phyloP scores from a whole-genome alignment of 176 grass and related monocot genomes.

The Zizania latifolia region DNA sequence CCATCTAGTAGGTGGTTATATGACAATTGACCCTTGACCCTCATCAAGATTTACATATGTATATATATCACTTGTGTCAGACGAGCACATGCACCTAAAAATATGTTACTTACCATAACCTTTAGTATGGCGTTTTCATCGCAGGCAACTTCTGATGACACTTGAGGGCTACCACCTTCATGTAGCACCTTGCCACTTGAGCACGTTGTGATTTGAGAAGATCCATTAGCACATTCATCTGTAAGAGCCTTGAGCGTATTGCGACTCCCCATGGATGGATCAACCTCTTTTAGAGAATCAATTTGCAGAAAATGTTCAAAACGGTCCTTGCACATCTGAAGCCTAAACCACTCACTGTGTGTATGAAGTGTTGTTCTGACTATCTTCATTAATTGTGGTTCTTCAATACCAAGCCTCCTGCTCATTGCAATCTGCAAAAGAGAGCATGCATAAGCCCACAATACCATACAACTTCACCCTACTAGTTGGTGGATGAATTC shows the following conservation, averaged over 20 bases:
- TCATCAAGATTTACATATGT: not conserved
- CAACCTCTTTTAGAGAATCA: constrained; percentile 77
- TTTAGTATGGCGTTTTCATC: constrained; percentile 92
- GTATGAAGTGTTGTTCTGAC: constrained; percentile 75
- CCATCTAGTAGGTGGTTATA: not conserved
- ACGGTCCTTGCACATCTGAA: constrained; percentile 98
- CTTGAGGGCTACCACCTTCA: constrained; percentile 73
- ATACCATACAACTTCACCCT: constrained; percentile 3
- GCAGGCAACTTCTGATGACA: constrained; percentile 54
- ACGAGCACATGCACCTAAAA: not conserved
- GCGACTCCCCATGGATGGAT: constrained; percentile 33
- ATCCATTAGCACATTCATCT: constrained; percentile 74
- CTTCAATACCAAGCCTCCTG: constrained; percentile 92
- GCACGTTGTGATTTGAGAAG: constrained; percentile 87
- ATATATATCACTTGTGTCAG: not conserved
- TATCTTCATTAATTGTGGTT: constrained; percentile 96
- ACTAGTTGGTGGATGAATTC: no score
- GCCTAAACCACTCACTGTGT: constrained; percentile 94
- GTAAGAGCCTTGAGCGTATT: constrained; percentile 34
- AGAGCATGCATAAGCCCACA: constrained; percentile 10
- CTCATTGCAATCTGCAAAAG: constrained; percentile 79
- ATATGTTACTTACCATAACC: constrained; percentile 75
- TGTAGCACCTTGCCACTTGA: constrained; percentile 75
- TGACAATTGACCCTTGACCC: not conserved
- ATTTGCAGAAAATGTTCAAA: constrained; percentile 93